Conservation (phyloP, 2,329 filamentous ascomycete genomes). For the Fonsecaea multimorphosa region DNA sequence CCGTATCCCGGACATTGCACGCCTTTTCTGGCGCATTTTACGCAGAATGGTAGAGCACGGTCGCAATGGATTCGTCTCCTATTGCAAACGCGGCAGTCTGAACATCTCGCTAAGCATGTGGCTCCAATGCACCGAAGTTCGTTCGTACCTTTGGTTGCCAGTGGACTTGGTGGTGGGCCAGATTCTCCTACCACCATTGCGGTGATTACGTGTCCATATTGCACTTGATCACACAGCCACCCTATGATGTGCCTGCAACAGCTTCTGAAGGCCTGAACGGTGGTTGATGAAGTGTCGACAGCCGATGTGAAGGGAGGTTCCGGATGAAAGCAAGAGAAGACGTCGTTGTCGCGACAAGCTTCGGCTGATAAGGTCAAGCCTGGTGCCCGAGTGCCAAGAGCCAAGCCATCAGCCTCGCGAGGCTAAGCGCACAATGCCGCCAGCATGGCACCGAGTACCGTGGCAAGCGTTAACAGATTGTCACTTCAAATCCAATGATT, state of each 20-base stretch:
- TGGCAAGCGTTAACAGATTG: too few species aligned
- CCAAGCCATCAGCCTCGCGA: too few species aligned
- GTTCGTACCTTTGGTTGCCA: not conserved
- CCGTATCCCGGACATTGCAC: slow-evolving; percentile 15
- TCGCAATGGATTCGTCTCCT: not conserved
- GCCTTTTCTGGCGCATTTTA: slow-evolving; percentile 13
- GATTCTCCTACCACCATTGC: not conserved
- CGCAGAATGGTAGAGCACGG: not conserved
- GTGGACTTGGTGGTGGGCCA: not conserved
- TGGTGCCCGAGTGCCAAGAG: not conserved
- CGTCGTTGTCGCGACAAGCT: not conserved
- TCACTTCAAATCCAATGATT: not conserved
- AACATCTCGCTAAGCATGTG: not conserved
- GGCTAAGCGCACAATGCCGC: not conserved
- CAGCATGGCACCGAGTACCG: too few species aligned
- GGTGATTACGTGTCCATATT: not conserved
- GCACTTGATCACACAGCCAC: not conserved
- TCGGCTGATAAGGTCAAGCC: not conserved
- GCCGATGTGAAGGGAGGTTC: not conserved
- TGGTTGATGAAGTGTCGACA: not conserved
- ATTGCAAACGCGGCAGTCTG: slow-evolving; percentile 1
- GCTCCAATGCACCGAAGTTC: not conserved
- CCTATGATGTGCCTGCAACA: not conserved
- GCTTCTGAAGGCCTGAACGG: not conserved
- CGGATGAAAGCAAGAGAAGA: not conserved